Percentiles rank a stretch among this genome's conserved stretches.
Evolutionary conservation across 495 filamentous ascomycete genomes (phyloP).

Genomic region (Penicillium lividum): DNA sequence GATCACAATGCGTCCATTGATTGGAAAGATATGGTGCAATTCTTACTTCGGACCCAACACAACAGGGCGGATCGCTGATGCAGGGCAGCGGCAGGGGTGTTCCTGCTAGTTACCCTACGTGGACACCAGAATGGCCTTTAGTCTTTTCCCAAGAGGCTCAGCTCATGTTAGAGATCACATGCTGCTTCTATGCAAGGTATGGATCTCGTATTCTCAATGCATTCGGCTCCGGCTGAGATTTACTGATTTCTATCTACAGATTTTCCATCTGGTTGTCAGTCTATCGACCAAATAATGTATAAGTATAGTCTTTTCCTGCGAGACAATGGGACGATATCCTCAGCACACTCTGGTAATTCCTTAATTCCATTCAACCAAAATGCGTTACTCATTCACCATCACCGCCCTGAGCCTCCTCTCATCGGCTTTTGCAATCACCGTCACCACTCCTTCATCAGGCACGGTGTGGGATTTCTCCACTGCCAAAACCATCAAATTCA

Average conservation of each 20-base stretch:
- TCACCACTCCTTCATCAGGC: conserved; percentile 14
- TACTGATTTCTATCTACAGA: conserved; percentile 3
- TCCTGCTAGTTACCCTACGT: conserved; percentile 3
- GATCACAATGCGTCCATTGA: conserved; percentile 5
- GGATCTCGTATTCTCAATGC: conserved; percentile 18
- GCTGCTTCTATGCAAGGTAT: conserved; percentile 3
- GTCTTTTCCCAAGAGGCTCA: conserved; percentile 8
- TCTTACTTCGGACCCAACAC: conserved; percentile 12
- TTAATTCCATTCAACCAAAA: conserved; percentile 14
- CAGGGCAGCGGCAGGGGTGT: not conserved
- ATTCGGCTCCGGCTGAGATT: conserved; percentile 3
- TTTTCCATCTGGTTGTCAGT: not conserved
- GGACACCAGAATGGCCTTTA: conserved; percentile 4
- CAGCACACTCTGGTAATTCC: conserved; percentile 4
- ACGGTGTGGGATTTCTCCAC: conserved; percentile 19
- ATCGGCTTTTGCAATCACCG: conserved; percentile 17
- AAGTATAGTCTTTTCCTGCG: not conserved
- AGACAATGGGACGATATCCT: not conserved
- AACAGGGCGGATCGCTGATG: conserved; percentile 8
- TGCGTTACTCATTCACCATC: conserved; percentile 16
- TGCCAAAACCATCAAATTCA: conserved; percentile 22
- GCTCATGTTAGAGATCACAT: conserved; percentile 8
- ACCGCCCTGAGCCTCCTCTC: conserved; percentile 14
- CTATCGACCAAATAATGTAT: not conserved
- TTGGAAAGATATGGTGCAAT: conserved; percentile 21